Conservation (phyloP, 2,329 filamentous ascomycete genomes). For the Fusarium sp. region DNA sequence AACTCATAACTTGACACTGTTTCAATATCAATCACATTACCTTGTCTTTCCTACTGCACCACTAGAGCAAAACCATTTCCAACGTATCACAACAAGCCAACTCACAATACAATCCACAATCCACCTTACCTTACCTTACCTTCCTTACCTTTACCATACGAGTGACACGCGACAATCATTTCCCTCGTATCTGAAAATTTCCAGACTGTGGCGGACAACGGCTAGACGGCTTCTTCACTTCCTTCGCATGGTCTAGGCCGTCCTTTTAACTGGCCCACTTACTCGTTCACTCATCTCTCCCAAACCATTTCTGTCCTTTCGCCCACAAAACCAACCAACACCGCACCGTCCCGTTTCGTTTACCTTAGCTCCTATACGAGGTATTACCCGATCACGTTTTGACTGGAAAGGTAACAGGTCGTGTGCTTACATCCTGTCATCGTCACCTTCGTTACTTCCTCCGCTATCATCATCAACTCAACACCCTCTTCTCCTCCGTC, state of each 20-base stretch:
- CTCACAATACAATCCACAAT: background rate
- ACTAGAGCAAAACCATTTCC: too few species aligned
- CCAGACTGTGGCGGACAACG: slow-evolving; percentile 35
- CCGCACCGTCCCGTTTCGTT: slow-evolving; percentile 37
- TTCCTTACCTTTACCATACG: slow-evolving; percentile 7
- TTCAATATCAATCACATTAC: too few species aligned
- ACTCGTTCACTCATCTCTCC: slow-evolving; percentile 13
- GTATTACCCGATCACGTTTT: slow-evolving; percentile 23
- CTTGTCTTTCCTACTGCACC: too few species aligned
- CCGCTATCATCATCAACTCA: slow-evolving; percentile 8
- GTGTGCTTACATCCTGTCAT: slow-evolving; percentile 53
- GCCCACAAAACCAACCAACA: slow-evolving; percentile 47
- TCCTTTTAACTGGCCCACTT: slow-evolving; percentile 52
- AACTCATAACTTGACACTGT: too few species aligned
- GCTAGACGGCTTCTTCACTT: slow-evolving; percentile 6
- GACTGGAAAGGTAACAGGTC: slow-evolving; percentile 58
- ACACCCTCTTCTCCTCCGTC: slow-evolving; percentile 8
- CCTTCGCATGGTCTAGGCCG: slow-evolving; percentile 49
- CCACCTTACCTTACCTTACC: background rate
- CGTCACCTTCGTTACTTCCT: slow-evolving; percentile 13
- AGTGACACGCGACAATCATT: slow-evolving; percentile 36
- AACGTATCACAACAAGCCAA: too few species aligned
- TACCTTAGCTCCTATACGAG: slow-evolving; percentile 29
- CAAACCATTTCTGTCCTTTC: slow-evolving; percentile 8
- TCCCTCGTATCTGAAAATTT: slow-evolving; percentile 25